Conservation (phyloP, 768 basidiomycete genomes). For the Lyophyllum semitale region DNA sequence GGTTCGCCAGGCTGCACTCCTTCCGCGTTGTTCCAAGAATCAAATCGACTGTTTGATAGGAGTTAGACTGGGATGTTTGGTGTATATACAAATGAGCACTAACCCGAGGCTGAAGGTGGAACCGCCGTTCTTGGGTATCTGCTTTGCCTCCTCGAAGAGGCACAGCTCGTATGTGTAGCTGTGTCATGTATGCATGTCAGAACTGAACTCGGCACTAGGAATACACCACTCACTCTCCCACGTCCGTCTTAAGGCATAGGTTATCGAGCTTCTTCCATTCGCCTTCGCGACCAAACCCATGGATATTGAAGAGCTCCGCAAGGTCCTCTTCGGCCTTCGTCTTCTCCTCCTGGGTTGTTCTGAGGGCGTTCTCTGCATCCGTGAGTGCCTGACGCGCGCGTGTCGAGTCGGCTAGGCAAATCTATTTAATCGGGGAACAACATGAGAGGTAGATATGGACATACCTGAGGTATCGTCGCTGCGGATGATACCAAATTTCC, state of each 20-base stretch:
- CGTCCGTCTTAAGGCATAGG: slow-evolving; percentile 75
- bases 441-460: not conserved
- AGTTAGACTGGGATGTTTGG: too few species aligned
- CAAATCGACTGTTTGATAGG: slow-evolving; percentile 59
- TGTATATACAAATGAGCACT: too few species aligned
- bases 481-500: slow-evolving; percentile 60
- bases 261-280: slow-evolving; percentile 97
- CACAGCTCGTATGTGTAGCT: slow-evolving; percentile 96
- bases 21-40: slow-evolving; percentile 73
- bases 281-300: slow-evolving; percentile 75
- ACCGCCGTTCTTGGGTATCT: slow-evolving; percentile 85
- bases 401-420: slow-evolving; percentile 47
- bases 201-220: not conserved
- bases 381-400: slow-evolving; percentile 63
- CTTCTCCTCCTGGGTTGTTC: slow-evolving; percentile 51
- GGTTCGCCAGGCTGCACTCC: slow-evolving; percentile 59
- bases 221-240: slow-evolving; percentile 77
- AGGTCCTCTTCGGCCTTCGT: slow-evolving; percentile 59
- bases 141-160: slow-evolving; percentile 84
- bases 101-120: slow-evolving; percentile 81
- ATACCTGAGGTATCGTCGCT: slow-evolving; percentile 36
- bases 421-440: not conserved
- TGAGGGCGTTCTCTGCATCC: slow-evolving; percentile 64
- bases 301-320: slow-evolving; percentile 60
- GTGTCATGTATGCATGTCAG: not conserved